A percentile compares a stretch with the other conserved stretches of the same genome.
These are phyloP conservation scores for Paecilomyces variotii DNA, from an alignment of 2,329 filamentous ascomycete genomes.

Conservation along the genomic window DNA sequence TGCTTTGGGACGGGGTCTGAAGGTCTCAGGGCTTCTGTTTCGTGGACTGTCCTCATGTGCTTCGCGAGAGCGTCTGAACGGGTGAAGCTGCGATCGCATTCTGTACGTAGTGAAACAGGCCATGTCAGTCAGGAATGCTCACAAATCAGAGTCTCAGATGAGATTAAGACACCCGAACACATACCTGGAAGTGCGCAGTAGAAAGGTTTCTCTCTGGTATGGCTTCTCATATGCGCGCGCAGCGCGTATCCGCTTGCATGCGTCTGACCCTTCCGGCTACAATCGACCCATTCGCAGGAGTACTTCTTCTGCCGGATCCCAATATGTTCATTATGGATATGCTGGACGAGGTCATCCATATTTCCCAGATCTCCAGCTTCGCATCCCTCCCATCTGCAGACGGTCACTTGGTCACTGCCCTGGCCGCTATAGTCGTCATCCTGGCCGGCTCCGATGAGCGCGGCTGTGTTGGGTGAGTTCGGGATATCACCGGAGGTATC, in stretches of 20 bases:
- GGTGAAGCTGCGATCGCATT: constrained; percentile 96
- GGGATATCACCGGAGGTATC: constrained; percentile 84
- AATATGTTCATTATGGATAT: constrained; percentile 90
- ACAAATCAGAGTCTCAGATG: not conserved
- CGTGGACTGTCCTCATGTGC: constrained; percentile 97
- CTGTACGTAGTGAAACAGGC: constrained; percentile 37
- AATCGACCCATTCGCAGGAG: constrained; percentile 95
- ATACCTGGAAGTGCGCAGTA: constrained; percentile 90
- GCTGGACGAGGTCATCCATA: constrained; percentile 74
- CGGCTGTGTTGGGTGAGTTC: constrained; percentile 53
- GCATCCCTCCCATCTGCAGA: constrained; percentile 73
- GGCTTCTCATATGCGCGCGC: constrained; percentile 94
- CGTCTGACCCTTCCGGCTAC: constrained; percentile 75
- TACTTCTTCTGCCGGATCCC: constrained; percentile 92
- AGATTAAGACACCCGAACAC: constrained; percentile 12
- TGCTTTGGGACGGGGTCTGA: constrained; percentile 39
- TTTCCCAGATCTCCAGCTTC: constrained; percentile 62
- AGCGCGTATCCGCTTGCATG: constrained; percentile 94
- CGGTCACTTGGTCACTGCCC: constrained; percentile 64
- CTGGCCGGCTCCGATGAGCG: constrained; percentile 31
- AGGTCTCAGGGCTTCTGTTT: constrained; percentile 85
- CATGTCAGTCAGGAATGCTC: not conserved
- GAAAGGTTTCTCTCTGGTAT: constrained; percentile 96
- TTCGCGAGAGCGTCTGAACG: constrained; percentile 92
- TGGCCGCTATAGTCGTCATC: constrained; percentile 62